A percentile compares a stretch with the other conserved stretches of the same genome.
phyloP scores from a whole-genome alignment of 805 yeast genomes.

The Ogataea methanolica region DNA sequence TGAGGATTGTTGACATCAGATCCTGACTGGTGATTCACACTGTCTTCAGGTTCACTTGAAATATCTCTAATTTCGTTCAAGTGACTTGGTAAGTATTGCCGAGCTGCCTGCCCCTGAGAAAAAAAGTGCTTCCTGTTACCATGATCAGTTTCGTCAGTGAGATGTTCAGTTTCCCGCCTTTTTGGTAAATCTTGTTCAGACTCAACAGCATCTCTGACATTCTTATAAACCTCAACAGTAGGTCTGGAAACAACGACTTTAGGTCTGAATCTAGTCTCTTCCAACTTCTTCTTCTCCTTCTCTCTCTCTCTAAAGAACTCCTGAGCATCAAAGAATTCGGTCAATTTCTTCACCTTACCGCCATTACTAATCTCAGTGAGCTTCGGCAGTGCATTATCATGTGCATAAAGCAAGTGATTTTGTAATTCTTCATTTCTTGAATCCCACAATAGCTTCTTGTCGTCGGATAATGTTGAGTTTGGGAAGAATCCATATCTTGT shows the following conservation, averaged over 20 bases:
- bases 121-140: too few relatives aligned
- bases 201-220: constrained; percentile 83
- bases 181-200: constrained; percentile 29
- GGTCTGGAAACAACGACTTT: constrained; percentile 78
- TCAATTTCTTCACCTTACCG: constrained; percentile 57
- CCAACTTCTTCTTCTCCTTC: constrained; percentile 60
- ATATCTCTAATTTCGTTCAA: background rate
- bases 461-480: constrained; percentile 2
- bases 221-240: constrained; percentile 83
- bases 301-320: constrained; percentile 90
- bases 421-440: constrained; percentile 18
- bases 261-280: constrained; percentile 57
- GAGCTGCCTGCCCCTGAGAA: too few relatives aligned
- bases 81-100: too few relatives aligned
- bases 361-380: constrained; percentile 13
- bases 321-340: constrained; percentile 66
- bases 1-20: background rate
- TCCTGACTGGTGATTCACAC: background rate
- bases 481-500: background rate
- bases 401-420: constrained; percentile 15
- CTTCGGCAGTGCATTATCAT: constrained; percentile 14
- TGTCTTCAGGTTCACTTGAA: background rate
- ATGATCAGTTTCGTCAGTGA: too few relatives aligned
- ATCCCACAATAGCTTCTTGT: constrained; percentile 19
- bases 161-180: constrained; percentile 6